Evolutionary conservation across 352 stramenopile genomes (phyloP).

Genomic region (Phytophthora sansomeana): DNA sequence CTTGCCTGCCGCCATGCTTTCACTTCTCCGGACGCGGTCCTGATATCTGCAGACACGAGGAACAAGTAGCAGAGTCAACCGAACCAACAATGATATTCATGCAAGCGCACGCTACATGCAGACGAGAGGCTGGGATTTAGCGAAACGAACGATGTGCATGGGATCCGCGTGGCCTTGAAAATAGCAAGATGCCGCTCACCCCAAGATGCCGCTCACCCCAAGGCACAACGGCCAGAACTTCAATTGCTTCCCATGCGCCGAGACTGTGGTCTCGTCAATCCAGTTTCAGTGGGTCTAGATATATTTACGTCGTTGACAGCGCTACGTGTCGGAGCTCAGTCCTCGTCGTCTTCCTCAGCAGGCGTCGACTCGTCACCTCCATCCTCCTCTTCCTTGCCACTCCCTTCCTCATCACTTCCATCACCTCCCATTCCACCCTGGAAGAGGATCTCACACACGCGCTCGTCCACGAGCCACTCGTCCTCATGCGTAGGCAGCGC

Average conservation of each 20-base stretch:
- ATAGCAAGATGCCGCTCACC: slow-evolving; percentile 19
- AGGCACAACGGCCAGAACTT: slow-evolving; percentile 4
- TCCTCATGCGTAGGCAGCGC: slow-evolving; percentile 75
- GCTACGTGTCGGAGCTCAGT: slow-evolving; percentile 16
- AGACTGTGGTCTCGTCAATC: slow-evolving; percentile 13
- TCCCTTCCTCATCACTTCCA: slow-evolving; percentile 42
- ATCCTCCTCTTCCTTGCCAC: slow-evolving; percentile 26
- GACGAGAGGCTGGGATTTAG: slow-evolving; percentile 19
- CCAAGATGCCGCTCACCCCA: background rate
- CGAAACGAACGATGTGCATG: slow-evolving; percentile 35
- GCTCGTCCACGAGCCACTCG: slow-evolving; percentile 83
- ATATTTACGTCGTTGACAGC: slow-evolving; percentile 30
- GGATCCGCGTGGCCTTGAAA: slow-evolving; percentile 22
- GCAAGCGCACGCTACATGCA: slow-evolving; percentile 2
- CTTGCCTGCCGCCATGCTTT: slow-evolving; percentile 41
- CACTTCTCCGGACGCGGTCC: background rate
- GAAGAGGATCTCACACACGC: slow-evolving; percentile 81
- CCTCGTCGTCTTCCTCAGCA: slow-evolving; percentile 34
- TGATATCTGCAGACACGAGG: slow-evolving; percentile 3
- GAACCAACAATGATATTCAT: slow-evolving; percentile 30
- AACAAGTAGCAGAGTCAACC: slow-evolving; percentile 8
- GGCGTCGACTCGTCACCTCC: slow-evolving; percentile 32
- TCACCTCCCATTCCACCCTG: slow-evolving; percentile 41
- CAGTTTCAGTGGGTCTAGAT: slow-evolving; percentile 13
- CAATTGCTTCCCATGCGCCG: slow-evolving; percentile 11